A percentile compares a stretch with the other conserved stretches of the same genome.
These are phyloP conservation scores for Trichosporon sp. DNA, from an alignment of 1,284 basidiomycete genomes.

Conservation along the genomic window DNA sequence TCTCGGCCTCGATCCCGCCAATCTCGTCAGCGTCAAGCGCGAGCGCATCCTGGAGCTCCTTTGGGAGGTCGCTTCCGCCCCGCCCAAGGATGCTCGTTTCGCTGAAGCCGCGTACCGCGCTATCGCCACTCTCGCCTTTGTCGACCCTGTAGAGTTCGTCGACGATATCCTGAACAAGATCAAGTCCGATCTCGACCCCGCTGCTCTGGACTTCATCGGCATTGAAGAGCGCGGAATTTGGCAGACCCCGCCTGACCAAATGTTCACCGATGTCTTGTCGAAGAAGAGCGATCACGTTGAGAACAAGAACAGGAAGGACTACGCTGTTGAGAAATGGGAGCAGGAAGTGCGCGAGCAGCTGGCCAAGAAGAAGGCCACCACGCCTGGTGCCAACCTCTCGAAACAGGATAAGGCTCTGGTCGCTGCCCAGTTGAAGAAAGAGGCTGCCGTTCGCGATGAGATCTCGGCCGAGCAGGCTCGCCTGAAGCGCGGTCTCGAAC, in stretches of 20 bases:
- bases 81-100: conserved; percentile 26
- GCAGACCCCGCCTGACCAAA: conserved; percentile 70
- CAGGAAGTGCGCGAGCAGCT: conserved; percentile 79
- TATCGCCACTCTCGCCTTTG: conserved; percentile 68
- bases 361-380: conserved; percentile 61
- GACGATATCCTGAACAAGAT: conserved; percentile 66
- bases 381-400: conserved; percentile 55
- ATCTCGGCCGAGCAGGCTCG: conserved; percentile 56
- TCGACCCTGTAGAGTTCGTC: conserved; percentile 64
- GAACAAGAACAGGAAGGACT: conserved; percentile 72
- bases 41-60: conserved; percentile 36
- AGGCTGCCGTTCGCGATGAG: conserved; percentile 59
- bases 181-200: conserved; percentile 58
- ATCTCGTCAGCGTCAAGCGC: conserved; percentile 37
- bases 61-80: conserved; percentile 26
- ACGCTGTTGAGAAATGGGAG: conserved; percentile 87
- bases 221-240: conserved; percentile 74
- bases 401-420: conserved; percentile 78
- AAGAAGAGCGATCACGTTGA: conserved; percentile 56
- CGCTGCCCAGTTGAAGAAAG: conserved; percentile 71
- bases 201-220: conserved; percentile 59
- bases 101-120: conserved; percentile 64
- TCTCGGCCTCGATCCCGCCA: conserved; percentile 62
- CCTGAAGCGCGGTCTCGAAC: conserved; percentile 62
- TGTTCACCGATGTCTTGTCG: conserved; percentile 69